A percentile compares a stretch with the other conserved stretches of the same genome.
These are phyloP conservation scores for Tillandsia leiboldiana DNA, from an alignment of 176 grass and related monocot species.

Conservation along the genomic window DNA sequence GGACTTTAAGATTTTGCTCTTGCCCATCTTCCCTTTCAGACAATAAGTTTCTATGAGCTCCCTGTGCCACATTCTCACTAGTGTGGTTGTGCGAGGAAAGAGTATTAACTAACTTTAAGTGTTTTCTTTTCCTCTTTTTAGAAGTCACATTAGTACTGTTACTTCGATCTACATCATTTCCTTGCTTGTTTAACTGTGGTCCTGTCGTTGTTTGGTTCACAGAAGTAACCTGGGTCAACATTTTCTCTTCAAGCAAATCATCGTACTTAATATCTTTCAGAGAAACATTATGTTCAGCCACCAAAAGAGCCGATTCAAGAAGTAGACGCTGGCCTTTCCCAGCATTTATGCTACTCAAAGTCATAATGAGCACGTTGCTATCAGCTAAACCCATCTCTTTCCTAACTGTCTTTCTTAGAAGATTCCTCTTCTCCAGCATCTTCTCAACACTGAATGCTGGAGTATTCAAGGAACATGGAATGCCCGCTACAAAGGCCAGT, in stretches of 20 bases:
- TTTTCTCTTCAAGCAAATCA: conserved; percentile 8
- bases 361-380: conserved; percentile 34
- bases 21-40: conserved; percentile 18
- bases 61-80: too few relatives aligned
- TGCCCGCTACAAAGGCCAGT: conserved; percentile 42
- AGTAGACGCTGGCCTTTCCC: conserved; percentile 36
- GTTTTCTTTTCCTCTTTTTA: conserved; percentile 21
- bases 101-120: conserved; percentile 1
- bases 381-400: conserved; percentile 35
- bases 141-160: conserved; percentile 10
- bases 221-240: conserved; percentile 6
- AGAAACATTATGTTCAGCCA: conserved; percentile 33
- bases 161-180: neutral
- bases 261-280: conserved; percentile 16
- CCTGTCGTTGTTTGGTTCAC: conserved; percentile 17
- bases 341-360: conserved; percentile 43
- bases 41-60: conserved; percentile 20
- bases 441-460: conserved; percentile 26
- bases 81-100: too few relatives aligned
- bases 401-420: conserved; percentile 36
- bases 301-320: conserved; percentile 38
- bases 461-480: conserved; percentile 34
- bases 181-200: conserved; percentile 2
- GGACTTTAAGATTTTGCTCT: conserved; percentile 29
- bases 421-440: conserved; percentile 28